Conservation (phyloP, 2,329 filamentous ascomycete genomes). For the Aureobasidium uvarum region DNA sequence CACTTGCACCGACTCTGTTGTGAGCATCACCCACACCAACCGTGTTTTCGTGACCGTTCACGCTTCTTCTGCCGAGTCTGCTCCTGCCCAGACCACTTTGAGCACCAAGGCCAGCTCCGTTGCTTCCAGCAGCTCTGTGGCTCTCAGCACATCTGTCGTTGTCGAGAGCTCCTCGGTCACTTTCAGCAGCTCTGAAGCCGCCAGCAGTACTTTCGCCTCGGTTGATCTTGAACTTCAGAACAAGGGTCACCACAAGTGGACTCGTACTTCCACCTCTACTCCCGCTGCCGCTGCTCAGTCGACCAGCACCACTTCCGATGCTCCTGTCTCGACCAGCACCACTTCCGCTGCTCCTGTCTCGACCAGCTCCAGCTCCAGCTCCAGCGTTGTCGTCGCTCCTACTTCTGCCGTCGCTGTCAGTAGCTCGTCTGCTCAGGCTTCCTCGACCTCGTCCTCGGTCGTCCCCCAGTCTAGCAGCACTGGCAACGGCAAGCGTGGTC, state of each 20-base stretch:
- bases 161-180: conserved; percentile 29
- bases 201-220: conserved; percentile 1
- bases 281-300: conserved; percentile 13
- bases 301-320: conserved; percentile 5
- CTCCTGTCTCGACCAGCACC: conserved; percentile 2
- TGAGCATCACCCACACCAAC: conserved; percentile 44
- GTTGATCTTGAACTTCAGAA: conserved; percentile 9
- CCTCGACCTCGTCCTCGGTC: conserved; percentile 31
- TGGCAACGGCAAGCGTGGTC: conserved; percentile 59
- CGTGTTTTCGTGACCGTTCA: conserved; percentile 45
- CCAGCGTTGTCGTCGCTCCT: conserved; percentile 20
- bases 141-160: not conserved
- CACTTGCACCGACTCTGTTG: conserved; percentile 30
- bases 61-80: conserved; percentile 28
- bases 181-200: conserved; percentile 4
- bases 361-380: conserved; percentile 15
- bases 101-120: not conserved
- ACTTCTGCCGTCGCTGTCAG: conserved; percentile 21
- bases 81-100: conserved; percentile 13
- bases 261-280: not conserved
- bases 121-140: not conserved
- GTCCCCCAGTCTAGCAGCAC: conserved; percentile 32
- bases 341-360: conserved; percentile 8
- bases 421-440: conserved; percentile 31
- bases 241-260: conserved; percentile 10